phyloP scores from a whole-genome alignment of 805 yeast species.

The Hermanozyma aechmeae region DNA sequence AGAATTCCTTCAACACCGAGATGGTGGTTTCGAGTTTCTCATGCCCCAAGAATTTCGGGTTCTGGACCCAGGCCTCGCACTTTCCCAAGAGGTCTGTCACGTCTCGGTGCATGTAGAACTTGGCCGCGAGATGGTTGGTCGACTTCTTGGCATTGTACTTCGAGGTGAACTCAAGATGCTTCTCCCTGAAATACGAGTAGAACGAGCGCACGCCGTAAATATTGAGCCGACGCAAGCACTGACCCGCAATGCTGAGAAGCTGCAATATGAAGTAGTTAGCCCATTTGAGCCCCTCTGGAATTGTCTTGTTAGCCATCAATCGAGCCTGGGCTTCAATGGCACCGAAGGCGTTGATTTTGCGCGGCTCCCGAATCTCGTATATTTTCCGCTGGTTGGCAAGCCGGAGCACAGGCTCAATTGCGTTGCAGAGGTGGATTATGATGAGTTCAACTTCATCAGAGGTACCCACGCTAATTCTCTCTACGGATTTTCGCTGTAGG shows the following conservation, averaged over 20 bases:
- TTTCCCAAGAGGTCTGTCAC: conserved; percentile 34
- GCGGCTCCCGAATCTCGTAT: conserved; percentile 58
- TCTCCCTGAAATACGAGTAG: conserved; percentile 53
- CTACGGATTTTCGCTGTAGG: conserved; percentile 59
- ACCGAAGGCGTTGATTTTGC: conserved; percentile 57
- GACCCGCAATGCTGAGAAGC: conserved; percentile 63
- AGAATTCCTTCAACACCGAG: conserved; percentile 50
- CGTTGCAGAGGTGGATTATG: conserved; percentile 46
- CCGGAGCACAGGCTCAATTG: conserved; percentile 56
- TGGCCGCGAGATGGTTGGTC: conserved; percentile 52
- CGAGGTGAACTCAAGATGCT: conserved; percentile 46
- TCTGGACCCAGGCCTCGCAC: conserved; percentile 35
- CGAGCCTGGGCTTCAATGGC: conserved; percentile 63
- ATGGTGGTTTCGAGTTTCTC: conserved; percentile 59
- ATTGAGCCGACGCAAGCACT: conserved; percentile 55
- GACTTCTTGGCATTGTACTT: conserved; percentile 51
- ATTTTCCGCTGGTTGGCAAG: conserved; percentile 57
- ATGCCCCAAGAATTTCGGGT: conserved; percentile 45
- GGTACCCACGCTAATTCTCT: conserved; percentile 45
- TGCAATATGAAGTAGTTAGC: conserved; percentile 53
- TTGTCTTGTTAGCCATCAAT: conserved; percentile 39
- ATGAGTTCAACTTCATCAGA: conserved; percentile 48
- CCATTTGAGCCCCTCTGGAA: conserved; percentile 71
- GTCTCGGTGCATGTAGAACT: conserved; percentile 46
- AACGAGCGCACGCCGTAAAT: conserved; percentile 81